These are phyloP conservation scores for Loxodes magnus DNA, from an alignment of 73 alveolate species.

Conservation along the genomic window DNA sequence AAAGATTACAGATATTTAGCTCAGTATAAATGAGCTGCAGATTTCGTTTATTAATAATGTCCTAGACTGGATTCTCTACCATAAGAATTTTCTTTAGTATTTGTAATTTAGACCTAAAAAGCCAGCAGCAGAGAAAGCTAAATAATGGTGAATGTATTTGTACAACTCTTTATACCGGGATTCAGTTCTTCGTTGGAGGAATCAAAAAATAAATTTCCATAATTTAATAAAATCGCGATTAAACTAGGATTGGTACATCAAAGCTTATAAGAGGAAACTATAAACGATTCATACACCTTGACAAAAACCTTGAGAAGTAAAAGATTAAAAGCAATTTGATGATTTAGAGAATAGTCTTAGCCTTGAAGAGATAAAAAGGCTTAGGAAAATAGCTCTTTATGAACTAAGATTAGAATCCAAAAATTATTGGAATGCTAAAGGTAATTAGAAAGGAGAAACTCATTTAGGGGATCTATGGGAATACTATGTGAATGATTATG, in stretches of 20 bases:
- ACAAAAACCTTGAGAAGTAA: neutral
- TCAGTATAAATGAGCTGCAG: slow-evolving; percentile 10
- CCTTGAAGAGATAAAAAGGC: neutral
- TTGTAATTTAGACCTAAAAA: neutral
- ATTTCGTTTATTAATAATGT: neutral
- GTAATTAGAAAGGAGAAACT: slow-evolving; percentile 4
- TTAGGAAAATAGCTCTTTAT: slow-evolving; percentile 4
- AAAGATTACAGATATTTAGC: no score
- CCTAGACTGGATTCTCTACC: neutral
- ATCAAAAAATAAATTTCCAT: neutral
- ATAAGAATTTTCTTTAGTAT: neutral
- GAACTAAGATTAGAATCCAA: slow-evolving; percentile 8
- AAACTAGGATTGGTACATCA: neutral
- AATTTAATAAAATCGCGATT: neutral
- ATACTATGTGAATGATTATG: slow-evolving; percentile 6
- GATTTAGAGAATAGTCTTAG: neutral
- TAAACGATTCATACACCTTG: slow-evolving; percentile 9
- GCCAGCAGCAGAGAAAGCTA: neutral
- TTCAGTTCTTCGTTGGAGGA: no score
- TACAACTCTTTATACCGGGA: neutral
- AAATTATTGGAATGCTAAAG: slow-evolving; percentile 7
- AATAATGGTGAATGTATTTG: slow-evolving; percentile 4
- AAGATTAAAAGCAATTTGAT: neutral
- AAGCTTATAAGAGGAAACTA: slow-evolving; percentile 1
- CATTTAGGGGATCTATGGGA: slow-evolving; percentile 14